These are phyloP conservation scores for Paraleonurus japonicus DNA, from an alignment of 257 asterid genomes.

Conservation along the genomic window DNA sequence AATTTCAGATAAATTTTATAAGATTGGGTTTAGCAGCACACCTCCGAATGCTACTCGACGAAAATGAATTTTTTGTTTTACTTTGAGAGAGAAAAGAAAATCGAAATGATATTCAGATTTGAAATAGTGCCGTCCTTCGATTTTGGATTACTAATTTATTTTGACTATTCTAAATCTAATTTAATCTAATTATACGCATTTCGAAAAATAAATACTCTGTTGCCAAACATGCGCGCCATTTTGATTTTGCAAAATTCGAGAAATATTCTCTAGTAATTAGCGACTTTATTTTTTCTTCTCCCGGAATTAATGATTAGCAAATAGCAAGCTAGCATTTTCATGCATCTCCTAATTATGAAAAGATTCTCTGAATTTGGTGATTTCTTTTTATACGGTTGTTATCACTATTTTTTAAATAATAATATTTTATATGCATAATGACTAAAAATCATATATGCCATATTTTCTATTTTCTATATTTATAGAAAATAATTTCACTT, in stretches of 20 bases:
- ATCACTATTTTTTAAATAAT: too few relatives aligned
- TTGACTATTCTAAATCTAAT: background rate
- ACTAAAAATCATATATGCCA: too few relatives aligned
- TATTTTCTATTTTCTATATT: too few relatives aligned
- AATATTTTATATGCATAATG: too few relatives aligned
- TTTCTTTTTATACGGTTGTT: too few relatives aligned
- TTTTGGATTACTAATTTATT: conserved; percentile 14
- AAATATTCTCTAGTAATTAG: conserved; percentile 34
- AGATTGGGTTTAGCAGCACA: conserved; percentile 31
- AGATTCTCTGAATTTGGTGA: too few relatives aligned
- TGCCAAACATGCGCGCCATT: conserved; percentile 41
- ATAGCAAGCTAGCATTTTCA: background rate
- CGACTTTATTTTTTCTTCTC: background rate
- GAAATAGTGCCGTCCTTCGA: conserved; percentile 18
- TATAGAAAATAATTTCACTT: too few relatives aligned
- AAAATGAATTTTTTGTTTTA: conserved; percentile 4
- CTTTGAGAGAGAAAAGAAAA: conserved; percentile 13
- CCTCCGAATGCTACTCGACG: conserved; percentile 25
- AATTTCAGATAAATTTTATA: conserved; percentile 13
- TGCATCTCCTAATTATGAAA: background rate
- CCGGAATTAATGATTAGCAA: background rate
- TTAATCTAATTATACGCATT: conserved; percentile 1
- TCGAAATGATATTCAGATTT: conserved; percentile 13
- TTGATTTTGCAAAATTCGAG: conserved; percentile 33
- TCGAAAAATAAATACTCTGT: background rate